Evolutionary conservation across 1,284 basidiomycete species (phyloP).

Genomic region (Nidula niveotomentosa): DNA sequence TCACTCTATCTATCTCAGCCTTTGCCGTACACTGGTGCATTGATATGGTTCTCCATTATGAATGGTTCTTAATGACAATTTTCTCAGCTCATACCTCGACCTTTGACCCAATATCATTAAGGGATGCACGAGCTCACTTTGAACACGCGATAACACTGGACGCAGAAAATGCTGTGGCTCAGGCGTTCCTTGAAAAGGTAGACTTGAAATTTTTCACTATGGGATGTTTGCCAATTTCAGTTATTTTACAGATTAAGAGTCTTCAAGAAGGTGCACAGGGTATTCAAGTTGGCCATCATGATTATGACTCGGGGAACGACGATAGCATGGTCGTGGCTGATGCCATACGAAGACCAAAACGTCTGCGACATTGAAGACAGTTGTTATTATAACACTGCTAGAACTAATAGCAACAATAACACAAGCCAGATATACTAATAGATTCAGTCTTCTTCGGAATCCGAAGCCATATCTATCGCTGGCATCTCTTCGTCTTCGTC

Average conservation of each 20-base stretch:
- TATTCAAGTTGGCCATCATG: background rate
- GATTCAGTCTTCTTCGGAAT: slow-evolving; percentile 41
- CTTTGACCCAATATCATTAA: slow-evolving; percentile 39
- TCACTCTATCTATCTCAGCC: slow-evolving; percentile 59
- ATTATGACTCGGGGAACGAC: slow-evolving; percentile 34
- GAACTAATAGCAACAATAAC: too few relatives aligned
- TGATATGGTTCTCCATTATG: background rate
- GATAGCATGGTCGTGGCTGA: slow-evolving; percentile 21
- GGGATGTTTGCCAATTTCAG: too few relatives aligned
- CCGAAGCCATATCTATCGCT: slow-evolving; percentile 43
- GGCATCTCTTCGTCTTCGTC: slow-evolving; percentile 47
- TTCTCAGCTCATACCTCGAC: background rate
- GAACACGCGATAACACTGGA: slow-evolving; percentile 62
- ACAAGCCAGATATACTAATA: slow-evolving; percentile 1
- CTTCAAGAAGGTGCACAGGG: background rate
- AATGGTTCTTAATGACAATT: background rate
- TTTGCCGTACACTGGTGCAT: slow-evolving; percentile 4
- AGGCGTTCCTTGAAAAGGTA: slow-evolving; percentile 55
- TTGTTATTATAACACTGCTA: background rate
- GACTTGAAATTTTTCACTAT: background rate
- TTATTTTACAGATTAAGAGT: background rate
- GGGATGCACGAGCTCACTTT: slow-evolving; percentile 63
- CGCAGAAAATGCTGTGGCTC: slow-evolving; percentile 52
- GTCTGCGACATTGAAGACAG: background rate
- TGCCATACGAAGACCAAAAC: background rate